Conservation (phyloP, 306 rosid genomes). For the Crataegus laevigata region DNA sequence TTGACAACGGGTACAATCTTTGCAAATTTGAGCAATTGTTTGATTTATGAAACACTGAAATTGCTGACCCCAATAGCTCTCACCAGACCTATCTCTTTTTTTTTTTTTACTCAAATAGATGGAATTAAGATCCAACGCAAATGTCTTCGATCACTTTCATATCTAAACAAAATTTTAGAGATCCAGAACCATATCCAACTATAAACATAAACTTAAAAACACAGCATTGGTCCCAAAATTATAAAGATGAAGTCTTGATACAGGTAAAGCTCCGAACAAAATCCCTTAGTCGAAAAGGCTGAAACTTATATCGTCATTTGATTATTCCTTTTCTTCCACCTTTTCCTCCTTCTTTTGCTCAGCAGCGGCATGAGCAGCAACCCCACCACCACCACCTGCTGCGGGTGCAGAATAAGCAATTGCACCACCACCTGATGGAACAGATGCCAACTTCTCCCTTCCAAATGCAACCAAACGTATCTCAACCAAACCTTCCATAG, state of each 20-base stretch:
- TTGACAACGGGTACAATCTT: too few species aligned
- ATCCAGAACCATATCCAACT: background rate
- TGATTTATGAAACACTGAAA: too few species aligned
- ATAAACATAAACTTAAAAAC: background rate
- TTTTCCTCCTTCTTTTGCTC: constrained; percentile 74
- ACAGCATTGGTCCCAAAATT: background rate
- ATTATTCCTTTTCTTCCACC: constrained; percentile 70
- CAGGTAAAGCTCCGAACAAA: background rate
- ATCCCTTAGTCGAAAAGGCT: constrained; percentile 51
- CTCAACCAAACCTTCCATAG: constrained; percentile 40
- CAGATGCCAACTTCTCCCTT: constrained; percentile 60
- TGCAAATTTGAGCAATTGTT: too few species aligned
- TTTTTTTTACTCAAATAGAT: background rate
- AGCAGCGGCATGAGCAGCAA: constrained; percentile 39
- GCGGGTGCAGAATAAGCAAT: constrained; percentile 41
- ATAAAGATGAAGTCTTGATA: background rate
- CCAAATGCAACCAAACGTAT: constrained; percentile 53
- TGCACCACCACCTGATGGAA: constrained; percentile 55
- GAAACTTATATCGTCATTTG: constrained; percentile 73
- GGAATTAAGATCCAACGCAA: background rate
- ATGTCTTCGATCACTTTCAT: background rate
- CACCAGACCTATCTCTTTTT: too few species aligned
- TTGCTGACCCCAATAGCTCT: too few species aligned
- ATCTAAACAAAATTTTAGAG: background rate
- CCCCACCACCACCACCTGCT: constrained; percentile 19